Evolutionary conservation across 2,329 filamentous ascomycete genomes (phyloP).

Genomic region (Hypoxylon sp.): DNA sequence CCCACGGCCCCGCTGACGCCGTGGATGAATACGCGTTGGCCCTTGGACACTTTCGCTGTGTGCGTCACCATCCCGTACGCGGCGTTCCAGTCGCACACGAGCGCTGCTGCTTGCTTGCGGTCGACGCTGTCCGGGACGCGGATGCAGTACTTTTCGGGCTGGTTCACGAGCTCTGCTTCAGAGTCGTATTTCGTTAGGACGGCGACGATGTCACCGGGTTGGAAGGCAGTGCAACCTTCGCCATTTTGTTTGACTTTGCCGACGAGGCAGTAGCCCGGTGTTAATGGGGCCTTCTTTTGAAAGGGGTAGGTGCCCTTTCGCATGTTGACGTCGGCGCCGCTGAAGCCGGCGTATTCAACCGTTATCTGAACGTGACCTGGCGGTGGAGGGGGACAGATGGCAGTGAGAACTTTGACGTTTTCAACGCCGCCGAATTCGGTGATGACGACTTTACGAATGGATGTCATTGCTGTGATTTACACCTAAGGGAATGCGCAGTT

Average conservation of each 20-base stretch:
- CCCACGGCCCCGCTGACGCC: constrained; percentile 67
- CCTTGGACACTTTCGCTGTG: constrained; percentile 58
- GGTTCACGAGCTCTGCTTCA: constrained; percentile 63
- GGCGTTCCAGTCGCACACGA: constrained; percentile 64
- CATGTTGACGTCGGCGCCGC: constrained; percentile 66
- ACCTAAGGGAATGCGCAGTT: neutral
- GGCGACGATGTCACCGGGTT: constrained; percentile 56
- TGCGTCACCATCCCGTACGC: constrained; percentile 58
- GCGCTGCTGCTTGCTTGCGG: constrained; percentile 58
- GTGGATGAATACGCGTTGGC: constrained; percentile 66
- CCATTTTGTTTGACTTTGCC: constrained; percentile 61
- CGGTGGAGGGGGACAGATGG: constrained; percentile 57
- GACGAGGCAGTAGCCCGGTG: constrained; percentile 65
- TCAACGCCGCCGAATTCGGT: constrained; percentile 58
- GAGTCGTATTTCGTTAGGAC: constrained; percentile 60
- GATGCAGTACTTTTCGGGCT: constrained; percentile 63
- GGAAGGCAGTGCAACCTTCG: constrained; percentile 53
- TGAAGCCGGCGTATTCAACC: constrained; percentile 64
- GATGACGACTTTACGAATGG: constrained; percentile 64
- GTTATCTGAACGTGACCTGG: constrained; percentile 61
- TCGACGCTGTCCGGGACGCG: constrained; percentile 60
- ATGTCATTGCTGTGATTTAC: constrained; percentile 27
- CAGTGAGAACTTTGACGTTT: constrained; percentile 56
- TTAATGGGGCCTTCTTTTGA: constrained; percentile 63
- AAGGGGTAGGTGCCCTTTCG: constrained; percentile 64